phyloP scores from a whole-genome alignment of 495 filamentous ascomycete species.

The Tuber borchii region DNA sequence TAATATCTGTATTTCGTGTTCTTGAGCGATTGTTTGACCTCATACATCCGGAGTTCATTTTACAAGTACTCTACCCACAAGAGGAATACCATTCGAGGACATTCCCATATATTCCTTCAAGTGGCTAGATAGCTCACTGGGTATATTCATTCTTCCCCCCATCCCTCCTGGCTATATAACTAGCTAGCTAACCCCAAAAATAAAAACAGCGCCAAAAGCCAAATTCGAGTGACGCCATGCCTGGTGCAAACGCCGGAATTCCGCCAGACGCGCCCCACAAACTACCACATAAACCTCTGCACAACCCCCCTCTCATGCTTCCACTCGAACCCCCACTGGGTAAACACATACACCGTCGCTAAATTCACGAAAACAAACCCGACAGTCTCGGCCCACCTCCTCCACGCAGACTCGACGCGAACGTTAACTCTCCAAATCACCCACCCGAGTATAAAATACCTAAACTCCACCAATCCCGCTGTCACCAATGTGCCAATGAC shows the following conservation, averaged over 20 bases:
- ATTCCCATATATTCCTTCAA: neutral
- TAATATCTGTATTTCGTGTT: neutral
- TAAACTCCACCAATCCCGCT: conserved; percentile 85
- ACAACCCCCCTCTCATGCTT: conserved; percentile 66
- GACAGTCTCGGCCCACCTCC: conserved; percentile 64
- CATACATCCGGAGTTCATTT: neutral
- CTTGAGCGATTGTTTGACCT: neutral
- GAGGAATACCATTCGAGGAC: neutral
- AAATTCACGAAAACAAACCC: conserved; percentile 72
- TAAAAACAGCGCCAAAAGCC: neutral
- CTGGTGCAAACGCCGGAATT: neutral
- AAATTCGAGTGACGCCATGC: neutral
- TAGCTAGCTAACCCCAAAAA: neutral
- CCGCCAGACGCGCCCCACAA: neutral
- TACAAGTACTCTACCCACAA: neutral
- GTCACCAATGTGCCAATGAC: conserved; percentile 72
- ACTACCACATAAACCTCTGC: conserved; percentile 91
- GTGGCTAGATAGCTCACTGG: neutral
- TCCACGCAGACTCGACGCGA: conserved; percentile 23
- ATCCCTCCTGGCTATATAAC: neutral
- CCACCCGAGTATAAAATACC: conserved; percentile 95
- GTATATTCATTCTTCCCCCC: neutral
- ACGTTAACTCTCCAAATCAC: conserved; percentile 84
- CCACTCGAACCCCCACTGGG: conserved; percentile 77
- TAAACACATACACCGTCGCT: conserved; percentile 71